Evolutionary conservation across 352 stramenopile genomes (phyloP).

Genomic region (Phytopythium cucurbitacearum): DNA sequence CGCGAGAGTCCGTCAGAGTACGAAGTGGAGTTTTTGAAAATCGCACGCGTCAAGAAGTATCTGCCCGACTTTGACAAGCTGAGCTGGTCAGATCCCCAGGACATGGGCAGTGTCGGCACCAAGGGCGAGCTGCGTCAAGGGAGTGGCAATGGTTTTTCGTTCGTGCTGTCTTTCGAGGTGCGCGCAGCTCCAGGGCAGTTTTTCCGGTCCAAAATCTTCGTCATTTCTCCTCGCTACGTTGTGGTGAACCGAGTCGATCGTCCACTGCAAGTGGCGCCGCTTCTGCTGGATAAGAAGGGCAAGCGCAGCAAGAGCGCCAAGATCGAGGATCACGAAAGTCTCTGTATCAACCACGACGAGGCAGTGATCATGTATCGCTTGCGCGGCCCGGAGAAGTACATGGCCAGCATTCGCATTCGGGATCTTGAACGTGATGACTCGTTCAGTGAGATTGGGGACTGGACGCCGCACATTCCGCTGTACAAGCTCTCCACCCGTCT

Average conservation of each 20-base stretch:
- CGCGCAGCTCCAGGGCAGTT: constrained; percentile 78
- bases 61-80: constrained; percentile 67
- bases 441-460: constrained; percentile 42
- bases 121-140: constrained; percentile 56
- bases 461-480: constrained; percentile 48
- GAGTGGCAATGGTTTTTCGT: constrained; percentile 47
- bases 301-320: constrained; percentile 27
- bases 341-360: constrained; percentile 46
- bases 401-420: constrained; percentile 55
- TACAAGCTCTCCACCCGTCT: constrained; percentile 35
- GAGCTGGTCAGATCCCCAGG: constrained; percentile 62
- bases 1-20: constrained; percentile 58
- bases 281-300: constrained; percentile 79
- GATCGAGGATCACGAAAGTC: constrained; percentile 26
- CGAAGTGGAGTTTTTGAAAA: constrained; percentile 46
- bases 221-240: constrained; percentile 74
- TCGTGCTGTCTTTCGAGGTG: constrained; percentile 78
- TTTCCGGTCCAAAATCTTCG: constrained; percentile 76
- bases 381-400: constrained; percentile 64
- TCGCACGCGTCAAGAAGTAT: constrained; percentile 60
- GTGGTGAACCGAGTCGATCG: constrained; percentile 62
- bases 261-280: constrained; percentile 59
- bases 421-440: constrained; percentile 45
- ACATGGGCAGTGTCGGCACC: constrained; percentile 76
- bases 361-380: constrained; percentile 64